Conservation (phyloP, 2,329 filamentous ascomycete genomes). For the Pseudogymnoascus sp. region DNA sequence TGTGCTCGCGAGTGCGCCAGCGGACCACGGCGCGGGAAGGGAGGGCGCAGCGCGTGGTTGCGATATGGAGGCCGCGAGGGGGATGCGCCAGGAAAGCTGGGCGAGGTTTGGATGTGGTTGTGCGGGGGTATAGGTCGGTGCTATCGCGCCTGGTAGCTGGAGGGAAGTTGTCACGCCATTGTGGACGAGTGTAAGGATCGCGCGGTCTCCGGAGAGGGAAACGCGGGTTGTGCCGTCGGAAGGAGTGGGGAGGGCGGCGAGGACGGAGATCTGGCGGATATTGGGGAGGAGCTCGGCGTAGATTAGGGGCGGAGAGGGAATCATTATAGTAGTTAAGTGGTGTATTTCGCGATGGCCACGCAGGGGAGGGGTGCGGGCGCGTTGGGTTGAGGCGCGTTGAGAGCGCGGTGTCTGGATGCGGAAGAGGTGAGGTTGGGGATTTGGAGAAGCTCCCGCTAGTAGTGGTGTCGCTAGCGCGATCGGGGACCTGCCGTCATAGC, state of each 20-base stretch:
- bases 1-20: slow-evolving; percentile 39
- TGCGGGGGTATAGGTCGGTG: slow-evolving; percentile 17
- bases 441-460: background rate
- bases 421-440: slow-evolving; percentile 4
- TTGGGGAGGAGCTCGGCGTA: slow-evolving; percentile 62
- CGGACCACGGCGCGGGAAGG: slow-evolving; percentile 43
- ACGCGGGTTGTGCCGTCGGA: slow-evolving; percentile 26
- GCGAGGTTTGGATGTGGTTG: slow-evolving; percentile 25
- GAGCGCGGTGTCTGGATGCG: background rate
- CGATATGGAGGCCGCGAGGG: slow-evolving; percentile 28
- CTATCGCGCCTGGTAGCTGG: slow-evolving; percentile 35
- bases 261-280: slow-evolving; percentile 57
- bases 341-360: background rate
- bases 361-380: background rate
- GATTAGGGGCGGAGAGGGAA: slow-evolving; percentile 30
- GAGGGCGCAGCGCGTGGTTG: slow-evolving; percentile 19
- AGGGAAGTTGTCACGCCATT: slow-evolving; percentile 34
- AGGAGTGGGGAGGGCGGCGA: slow-evolving; percentile 43
- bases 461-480: background rate
- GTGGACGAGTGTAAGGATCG: slow-evolving; percentile 44
- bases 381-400: background rate
- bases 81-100: slow-evolving; percentile 50
- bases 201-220: slow-evolving; percentile 41
- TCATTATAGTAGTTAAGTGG: background rate
- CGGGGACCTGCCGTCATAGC: background rate